These are phyloP conservation scores for Pseudogymnoascus sp. DNA, from an alignment of 2,329 filamentous ascomycete genomes.

Conservation along the genomic window DNA sequence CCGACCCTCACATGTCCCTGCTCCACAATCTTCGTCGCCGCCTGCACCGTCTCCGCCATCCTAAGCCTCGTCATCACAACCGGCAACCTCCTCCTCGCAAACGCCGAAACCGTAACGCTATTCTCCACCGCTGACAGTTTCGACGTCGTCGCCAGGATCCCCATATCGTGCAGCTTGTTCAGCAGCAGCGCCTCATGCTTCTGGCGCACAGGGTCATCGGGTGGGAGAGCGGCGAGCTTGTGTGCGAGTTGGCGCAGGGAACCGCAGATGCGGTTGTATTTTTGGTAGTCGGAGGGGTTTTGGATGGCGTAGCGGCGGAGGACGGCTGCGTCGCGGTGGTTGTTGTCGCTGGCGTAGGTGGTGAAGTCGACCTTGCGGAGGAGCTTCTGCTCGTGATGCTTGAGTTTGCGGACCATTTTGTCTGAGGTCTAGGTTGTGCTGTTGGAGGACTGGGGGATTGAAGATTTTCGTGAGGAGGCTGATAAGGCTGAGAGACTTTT, in stretches of 20 bases:
- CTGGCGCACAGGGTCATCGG: constrained; percentile 65
- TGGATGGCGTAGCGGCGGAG: constrained; percentile 85
- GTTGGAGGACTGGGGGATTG: background rate
- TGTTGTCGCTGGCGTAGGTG: constrained; percentile 81
- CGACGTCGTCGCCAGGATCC: constrained; percentile 62
- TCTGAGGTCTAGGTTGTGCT: background rate
- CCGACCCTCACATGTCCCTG: constrained; percentile 90
- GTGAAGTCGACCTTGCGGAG: constrained; percentile 89
- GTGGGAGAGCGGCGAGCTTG: constrained; percentile 73
- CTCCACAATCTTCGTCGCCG: constrained; percentile 80
- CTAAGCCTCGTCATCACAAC: constrained; percentile 84
- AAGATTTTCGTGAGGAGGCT: constrained; percentile 8
- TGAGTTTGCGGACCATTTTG: constrained; percentile 86
- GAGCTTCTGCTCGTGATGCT: constrained; percentile 94
- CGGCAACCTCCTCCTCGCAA: constrained; percentile 74
- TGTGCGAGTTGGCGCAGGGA: constrained; percentile 87
- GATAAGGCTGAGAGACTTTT: constrained; percentile 1
- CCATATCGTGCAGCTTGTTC: constrained; percentile 90
- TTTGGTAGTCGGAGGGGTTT: constrained; percentile 76
- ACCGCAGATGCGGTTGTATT: constrained; percentile 61
- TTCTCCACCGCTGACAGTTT: constrained; percentile 81
- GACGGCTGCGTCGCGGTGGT: constrained; percentile 74
- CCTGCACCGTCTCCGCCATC: constrained; percentile 87
- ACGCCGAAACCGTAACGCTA: constrained; percentile 78
- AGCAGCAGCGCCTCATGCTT: constrained; percentile 83